These are phyloP conservation scores for Backusella macrospora DNA, from an alignment of 192 early-diverging fungal genomes.

Conservation along the genomic window DNA sequence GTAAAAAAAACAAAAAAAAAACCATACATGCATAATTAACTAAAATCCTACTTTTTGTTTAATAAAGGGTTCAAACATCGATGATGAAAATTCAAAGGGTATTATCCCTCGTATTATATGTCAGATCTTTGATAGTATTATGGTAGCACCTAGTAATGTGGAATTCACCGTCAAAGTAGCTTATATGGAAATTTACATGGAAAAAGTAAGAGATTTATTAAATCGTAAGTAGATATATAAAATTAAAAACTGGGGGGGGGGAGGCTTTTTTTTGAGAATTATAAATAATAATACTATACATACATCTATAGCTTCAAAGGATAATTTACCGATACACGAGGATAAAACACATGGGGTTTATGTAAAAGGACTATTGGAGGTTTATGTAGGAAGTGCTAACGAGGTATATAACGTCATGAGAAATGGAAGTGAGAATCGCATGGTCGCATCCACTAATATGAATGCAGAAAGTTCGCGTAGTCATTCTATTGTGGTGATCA, in stretches of 20 bases:
- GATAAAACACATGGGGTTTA: constrained; percentile 97
- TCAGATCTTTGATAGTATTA: constrained; percentile 91
- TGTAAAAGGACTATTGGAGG: constrained; percentile 96
- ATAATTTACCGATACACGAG: constrained; percentile 96
- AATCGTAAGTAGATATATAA: constrained; percentile 28
- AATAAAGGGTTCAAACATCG: constrained; percentile 88
- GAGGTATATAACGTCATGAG: constrained; percentile 99
- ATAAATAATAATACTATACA: neutral
- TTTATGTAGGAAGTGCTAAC: constrained; percentile 92
- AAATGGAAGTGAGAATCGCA: constrained; percentile 84
- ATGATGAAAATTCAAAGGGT: constrained; percentile 87
- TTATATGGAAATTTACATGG: constrained; percentile 99
- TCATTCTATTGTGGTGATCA: constrained; percentile 98
- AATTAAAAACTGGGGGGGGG: constrained; percentile 14
- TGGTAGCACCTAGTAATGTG: constrained; percentile 86
- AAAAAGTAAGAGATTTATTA: constrained; percentile 87
- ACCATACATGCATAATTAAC: neutral
- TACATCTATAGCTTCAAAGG: constrained; percentile 63
- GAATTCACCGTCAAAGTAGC: constrained; percentile 99
- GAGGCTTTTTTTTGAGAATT: neutral
- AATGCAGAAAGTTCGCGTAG: constrained; percentile 97
- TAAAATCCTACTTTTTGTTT: neutral
- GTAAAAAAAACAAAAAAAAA: constrained; percentile 36
- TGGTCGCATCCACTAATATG: constrained; percentile 96
- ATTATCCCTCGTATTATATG: constrained; percentile 97